Base-by-base conservation (phyloP, 1,284 basidiomycete genomes). In the Naganishia cerealis region DNA sequence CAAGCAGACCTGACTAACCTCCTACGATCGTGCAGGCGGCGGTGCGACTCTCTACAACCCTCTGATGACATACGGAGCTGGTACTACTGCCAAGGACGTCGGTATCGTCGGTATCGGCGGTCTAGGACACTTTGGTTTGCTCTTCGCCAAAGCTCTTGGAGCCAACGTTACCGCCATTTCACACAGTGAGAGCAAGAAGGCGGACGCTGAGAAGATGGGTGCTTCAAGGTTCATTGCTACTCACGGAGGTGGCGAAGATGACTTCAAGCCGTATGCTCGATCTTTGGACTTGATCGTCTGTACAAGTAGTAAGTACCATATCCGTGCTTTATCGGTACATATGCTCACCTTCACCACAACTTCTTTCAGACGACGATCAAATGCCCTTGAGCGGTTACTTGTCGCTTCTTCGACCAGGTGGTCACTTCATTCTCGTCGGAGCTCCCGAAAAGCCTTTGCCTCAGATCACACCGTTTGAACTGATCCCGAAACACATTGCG, bases 101-200 rank as follows among this genome's bases (percentile, higher is more conserved):
- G 84, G 82, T 67, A 78, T 85, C 56, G 74, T 84, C 48, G 83
- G 82, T 43, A 75, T 82, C 57, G 82, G 81, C 12, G 81, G 81
- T 13, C 73, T 82, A 16, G 81, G 82, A 5, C 77, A 78, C 71
- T 75, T 79, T 39, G 79, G 56, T 9, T 36, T 73, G 15, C 63
- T 71, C 33, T 86, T 85, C 71, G 85, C 85, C 24, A 82, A 82
- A 56, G 86, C 86, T 1, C 76, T 87, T 59, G 86, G 86, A 4
- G 84, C 85, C 2, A 84, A 87, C 40, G 85, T 87, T 39, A 78
- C 79, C 16, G 80, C 78, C 70, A 81, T 85, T 76, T 81, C 79
- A 6, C 83, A 83, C 75, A 79, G 79, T 1, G 75, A 78, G 33
- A 71, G 69, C 59, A 85, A 85, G 77, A 74, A 76, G 62, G 79